Conservation (phyloP, 2,329 filamentous ascomycete species). For the Thielaviopsis musarum region DNA sequence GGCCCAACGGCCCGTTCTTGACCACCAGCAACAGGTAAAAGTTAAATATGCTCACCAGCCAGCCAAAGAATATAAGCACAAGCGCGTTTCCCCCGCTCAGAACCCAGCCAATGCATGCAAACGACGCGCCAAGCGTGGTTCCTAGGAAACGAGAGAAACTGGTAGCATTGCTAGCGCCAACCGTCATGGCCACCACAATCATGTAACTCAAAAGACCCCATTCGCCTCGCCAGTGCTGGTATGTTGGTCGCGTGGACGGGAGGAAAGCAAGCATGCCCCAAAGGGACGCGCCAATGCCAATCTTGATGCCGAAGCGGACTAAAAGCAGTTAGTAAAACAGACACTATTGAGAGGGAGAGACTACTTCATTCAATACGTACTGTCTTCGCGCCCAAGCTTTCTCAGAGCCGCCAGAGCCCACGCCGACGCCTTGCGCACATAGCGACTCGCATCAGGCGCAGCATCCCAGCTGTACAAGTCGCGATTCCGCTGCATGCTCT, state of each 20-base stretch:
- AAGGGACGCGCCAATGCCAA: slow-evolving; percentile 73
- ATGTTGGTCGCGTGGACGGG: slow-evolving; percentile 57
- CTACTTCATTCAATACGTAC: slow-evolving; percentile 18
- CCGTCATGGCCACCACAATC: slow-evolving; percentile 96
- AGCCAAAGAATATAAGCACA: slow-evolving; percentile 64
- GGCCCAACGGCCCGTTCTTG: slow-evolving; percentile 74
- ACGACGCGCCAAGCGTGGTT: slow-evolving; percentile 63
- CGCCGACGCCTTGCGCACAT: slow-evolving; percentile 30
- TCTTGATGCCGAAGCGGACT: slow-evolving; percentile 72
- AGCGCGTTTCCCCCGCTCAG: slow-evolving; percentile 56
- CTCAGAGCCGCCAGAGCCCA: slow-evolving; percentile 28
- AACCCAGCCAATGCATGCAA: slow-evolving; percentile 64
- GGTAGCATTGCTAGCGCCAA: slow-evolving; percentile 88
- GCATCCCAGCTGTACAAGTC: slow-evolving; percentile 40
- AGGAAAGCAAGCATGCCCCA: slow-evolving; percentile 86
- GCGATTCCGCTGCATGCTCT: slow-evolving; percentile 32
- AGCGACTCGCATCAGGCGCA: slow-evolving; percentile 28
- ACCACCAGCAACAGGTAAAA: slow-evolving; percentile 80
- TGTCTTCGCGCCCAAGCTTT: slow-evolving; percentile 36
- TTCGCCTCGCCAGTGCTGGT: slow-evolving; percentile 81
- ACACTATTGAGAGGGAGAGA: background rate
- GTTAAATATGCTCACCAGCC: slow-evolving; percentile 62
- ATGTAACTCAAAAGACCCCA: slow-evolving; percentile 96
- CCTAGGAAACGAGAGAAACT: slow-evolving; percentile 74
- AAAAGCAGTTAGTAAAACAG: background rate